Base-by-base conservation (phyloP, 1,284 basidiomycete species). In the Coriolopsis trogii region DNA sequence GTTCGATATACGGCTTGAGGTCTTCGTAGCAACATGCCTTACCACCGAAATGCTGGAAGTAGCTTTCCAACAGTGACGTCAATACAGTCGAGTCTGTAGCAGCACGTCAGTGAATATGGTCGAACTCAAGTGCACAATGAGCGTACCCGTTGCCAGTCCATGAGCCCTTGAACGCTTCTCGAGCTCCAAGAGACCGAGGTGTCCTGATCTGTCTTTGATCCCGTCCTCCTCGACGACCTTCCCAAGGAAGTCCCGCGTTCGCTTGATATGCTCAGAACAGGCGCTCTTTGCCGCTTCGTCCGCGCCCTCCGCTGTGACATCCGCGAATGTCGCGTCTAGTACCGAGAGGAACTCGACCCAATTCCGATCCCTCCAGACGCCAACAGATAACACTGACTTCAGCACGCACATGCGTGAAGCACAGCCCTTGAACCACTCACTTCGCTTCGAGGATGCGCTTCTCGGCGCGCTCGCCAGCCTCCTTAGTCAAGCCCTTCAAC, bases 21-120 rank as follows among this genome's bases (percentile, higher is more conserved):
- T 96, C 93, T 68, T 95, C 92, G 56, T 85, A 91, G 66, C 91
- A 93, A 67, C 89, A 92, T 5, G 85, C 75, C 69, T 94, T 96
- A 66, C 85, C 82, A 10, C 88, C 87, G 63, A 93, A 84, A 51
- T 73, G 74, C 33, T 81, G 73, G 63, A 93, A 85, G 67, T 95
- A 96, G 40, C 77, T 70, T 61, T 81, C 74, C 66, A 89, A 70
- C 49, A 84, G 70, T 18, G 65, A 66, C 25, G 77, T 61, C 53
- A 85, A 61, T 20, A 70, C 70, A 21, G 59, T 60, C 34, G 75
- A 52, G 57, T 85, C 83, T 84, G 47, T 6, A 49, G 36, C 24
- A 39, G 5, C n/a, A n/a, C n/a, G 16, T 56, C 38, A 33, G 26
- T 24, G 9, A 29, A 30, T 41, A 13, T 38, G 24, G 7, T 39